Evolutionary conservation across 1,139 yeast genomes (phyloP).

Genomic region (Nakaseomyces bracarensis): DNA sequence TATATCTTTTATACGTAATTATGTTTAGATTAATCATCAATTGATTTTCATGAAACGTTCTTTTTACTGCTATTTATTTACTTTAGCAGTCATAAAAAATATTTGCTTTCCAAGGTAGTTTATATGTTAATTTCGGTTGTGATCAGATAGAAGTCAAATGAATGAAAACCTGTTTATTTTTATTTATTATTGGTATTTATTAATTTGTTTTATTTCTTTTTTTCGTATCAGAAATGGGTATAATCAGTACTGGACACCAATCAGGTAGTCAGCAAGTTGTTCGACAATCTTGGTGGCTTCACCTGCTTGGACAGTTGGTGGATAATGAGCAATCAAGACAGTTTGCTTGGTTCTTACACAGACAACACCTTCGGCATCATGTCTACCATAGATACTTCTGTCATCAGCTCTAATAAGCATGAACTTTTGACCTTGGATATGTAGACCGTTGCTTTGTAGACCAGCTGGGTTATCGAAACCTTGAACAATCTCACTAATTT

Average conservation of each 20-base stretch:
- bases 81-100: no score
- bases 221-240: no score
- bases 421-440: constrained; percentile 77
- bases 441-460: constrained; percentile 80
- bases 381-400: constrained; percentile 90
- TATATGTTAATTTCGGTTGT: no score
- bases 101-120: no score
- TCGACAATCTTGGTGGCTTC: constrained; percentile 93
- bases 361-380: constrained; percentile 73
- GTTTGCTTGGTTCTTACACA: constrained; percentile 94
- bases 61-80: no score
- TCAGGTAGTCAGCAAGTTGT: constrained; percentile 89
- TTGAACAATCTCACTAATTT: constrained; percentile 61
- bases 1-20: no score
- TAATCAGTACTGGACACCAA: constrained; percentile 71
- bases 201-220: no score
- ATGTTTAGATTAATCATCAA: no score
- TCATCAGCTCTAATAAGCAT: constrained; percentile 85
- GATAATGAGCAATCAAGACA: constrained; percentile 88
- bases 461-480: constrained; percentile 76
- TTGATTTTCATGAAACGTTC: no score
- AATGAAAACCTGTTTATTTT: no score
- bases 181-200: no score
- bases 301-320: constrained; percentile 82
- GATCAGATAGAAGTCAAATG: no score